Evolutionary conservation across 2,329 filamentous ascomycete species (phyloP).

Genomic region (Hypomyces rosellus): DNA sequence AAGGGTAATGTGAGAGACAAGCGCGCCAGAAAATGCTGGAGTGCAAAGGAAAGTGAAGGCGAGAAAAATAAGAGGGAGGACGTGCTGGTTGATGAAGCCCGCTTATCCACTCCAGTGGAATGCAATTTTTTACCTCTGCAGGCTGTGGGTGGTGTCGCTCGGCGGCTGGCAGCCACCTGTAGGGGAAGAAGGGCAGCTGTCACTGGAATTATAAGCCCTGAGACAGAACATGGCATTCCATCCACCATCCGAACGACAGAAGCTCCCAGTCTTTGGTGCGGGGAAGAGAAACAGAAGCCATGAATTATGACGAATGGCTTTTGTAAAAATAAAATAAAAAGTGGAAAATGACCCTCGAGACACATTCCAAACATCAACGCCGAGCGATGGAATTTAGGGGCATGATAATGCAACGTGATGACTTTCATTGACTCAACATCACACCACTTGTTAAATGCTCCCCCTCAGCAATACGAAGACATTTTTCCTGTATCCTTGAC

Average conservation of each 20-base stretch:
- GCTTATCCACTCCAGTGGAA: conserved; percentile 12
- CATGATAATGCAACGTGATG: not conserved
- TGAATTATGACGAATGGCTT: too few relatives aligned
- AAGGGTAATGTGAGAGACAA: conserved; percentile 5
- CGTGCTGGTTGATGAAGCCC: conserved; percentile 7
- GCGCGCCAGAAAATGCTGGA: not conserved
- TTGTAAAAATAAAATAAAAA: too few relatives aligned
- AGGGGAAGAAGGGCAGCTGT: conserved; percentile 5
- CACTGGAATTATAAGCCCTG: conserved; percentile 10
- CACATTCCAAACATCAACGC: conserved; percentile 13
- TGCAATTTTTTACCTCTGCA: conserved; percentile 14
- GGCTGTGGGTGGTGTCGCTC: conserved; percentile 11
- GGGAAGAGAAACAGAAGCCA: not conserved
- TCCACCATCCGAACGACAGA: not conserved
- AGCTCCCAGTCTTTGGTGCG: not conserved
- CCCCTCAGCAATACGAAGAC: too few relatives aligned
- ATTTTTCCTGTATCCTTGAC: too few relatives aligned
- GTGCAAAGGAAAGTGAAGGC: conserved; percentile 3
- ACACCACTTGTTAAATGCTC: too few relatives aligned
- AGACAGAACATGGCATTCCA: conserved; percentile 8
- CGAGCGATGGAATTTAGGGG: conserved; percentile 6
- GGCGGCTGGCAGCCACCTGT: conserved; percentile 6
- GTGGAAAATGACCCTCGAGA: conserved; percentile 1
- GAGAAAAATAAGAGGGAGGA: conserved; percentile 5
- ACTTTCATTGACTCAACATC: not conserved